Conservation (phyloP, 2,329 filamentous ascomycete genomes). For the Aspergillus tanneri region DNA sequence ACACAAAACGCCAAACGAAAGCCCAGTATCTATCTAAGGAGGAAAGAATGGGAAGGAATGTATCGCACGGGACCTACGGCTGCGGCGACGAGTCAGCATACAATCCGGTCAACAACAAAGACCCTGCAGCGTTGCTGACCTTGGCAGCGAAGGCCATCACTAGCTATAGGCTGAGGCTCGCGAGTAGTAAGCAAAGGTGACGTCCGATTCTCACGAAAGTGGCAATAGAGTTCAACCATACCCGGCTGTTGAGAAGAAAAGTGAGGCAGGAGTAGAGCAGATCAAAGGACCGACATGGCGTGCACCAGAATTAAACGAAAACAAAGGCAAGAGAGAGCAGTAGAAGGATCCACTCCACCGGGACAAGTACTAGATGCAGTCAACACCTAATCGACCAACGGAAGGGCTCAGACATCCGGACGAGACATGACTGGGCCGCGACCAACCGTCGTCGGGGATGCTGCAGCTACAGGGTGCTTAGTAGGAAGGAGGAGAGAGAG, state of each 20-base stretch:
- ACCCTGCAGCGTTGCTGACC: not conserved
- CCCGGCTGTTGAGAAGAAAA: not conserved
- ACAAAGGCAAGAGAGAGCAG: conserved; percentile 8
- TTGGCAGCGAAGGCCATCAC: conserved; percentile 1
- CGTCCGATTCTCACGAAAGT: not conserved
- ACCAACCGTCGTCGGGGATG: not conserved
- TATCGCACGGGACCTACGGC: no score
- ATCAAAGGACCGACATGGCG: conserved; percentile 7
- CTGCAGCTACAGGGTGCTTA: not conserved
- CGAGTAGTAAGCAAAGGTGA: not conserved
- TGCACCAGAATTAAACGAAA: not conserved
- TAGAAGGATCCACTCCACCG: not conserved
- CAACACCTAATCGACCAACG: no score
- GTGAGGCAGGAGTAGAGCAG: not conserved
- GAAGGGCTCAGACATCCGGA: conserved; percentile 1
- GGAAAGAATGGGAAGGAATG: no score
- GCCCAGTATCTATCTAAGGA: no score
- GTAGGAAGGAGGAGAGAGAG: not conserved
- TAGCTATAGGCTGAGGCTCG: not conserved
- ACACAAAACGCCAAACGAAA: not conserved
- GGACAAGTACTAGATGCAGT: not conserved
- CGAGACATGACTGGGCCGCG: not conserved
- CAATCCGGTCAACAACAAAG: not conserved
- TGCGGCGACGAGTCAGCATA: not conserved
- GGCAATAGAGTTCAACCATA: not conserved